A percentile compares a stretch with the other conserved stretches of the same genome.
These are phyloP conservation scores for Thelonectria rubi DNA, from an alignment of 2,329 filamentous ascomycete species.

Conservation along the genomic window DNA sequence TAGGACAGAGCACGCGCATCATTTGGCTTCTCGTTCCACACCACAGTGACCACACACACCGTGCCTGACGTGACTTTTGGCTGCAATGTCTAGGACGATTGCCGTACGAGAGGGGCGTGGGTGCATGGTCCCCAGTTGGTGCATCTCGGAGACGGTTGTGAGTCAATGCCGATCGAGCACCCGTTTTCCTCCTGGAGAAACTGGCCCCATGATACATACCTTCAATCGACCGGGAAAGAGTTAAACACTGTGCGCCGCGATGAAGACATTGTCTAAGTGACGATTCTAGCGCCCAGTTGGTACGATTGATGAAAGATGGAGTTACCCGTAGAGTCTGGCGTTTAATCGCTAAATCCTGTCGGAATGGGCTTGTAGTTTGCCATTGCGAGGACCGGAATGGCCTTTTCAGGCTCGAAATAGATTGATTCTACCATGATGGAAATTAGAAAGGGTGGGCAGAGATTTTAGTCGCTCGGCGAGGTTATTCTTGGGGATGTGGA, in stretches of 20 bases:
- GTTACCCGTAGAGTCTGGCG: background rate
- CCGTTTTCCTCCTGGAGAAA: slow-evolving; percentile 9
- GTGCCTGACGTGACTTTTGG: slow-evolving; percentile 11
- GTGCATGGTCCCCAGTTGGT: slow-evolving; percentile 9
- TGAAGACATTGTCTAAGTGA: slow-evolving; percentile 8
- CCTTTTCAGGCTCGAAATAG: background rate
- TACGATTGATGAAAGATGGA: slow-evolving; percentile 1
- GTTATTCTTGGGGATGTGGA: background rate
- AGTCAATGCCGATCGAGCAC: slow-evolving; percentile 38
- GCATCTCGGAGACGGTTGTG: slow-evolving; percentile 30
- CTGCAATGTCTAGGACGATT: slow-evolving; percentile 27
- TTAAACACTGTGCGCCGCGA: background rate
- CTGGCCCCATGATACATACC: slow-evolving; percentile 38
- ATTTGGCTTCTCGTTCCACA: slow-evolving; percentile 15
- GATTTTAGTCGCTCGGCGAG: slow-evolving; percentile 18
- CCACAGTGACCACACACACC: slow-evolving; percentile 8
- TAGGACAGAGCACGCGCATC: slow-evolving; percentile 32
- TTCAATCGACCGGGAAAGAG: slow-evolving; percentile 20
- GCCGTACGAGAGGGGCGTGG: slow-evolving; percentile 17
- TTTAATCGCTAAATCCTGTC: background rate
- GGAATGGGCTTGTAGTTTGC: background rate
- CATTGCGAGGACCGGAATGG: too few relatives aligned
- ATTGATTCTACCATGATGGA: slow-evolving; percentile 5
- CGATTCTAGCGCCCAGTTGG: background rate
- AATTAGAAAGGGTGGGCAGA: slow-evolving; percentile 13